Evolutionary conservation across 495 filamentous ascomycete species (phyloP), one percentile per base, ranked within the genome.

Genomic region (Penicillium manginii): DNA sequence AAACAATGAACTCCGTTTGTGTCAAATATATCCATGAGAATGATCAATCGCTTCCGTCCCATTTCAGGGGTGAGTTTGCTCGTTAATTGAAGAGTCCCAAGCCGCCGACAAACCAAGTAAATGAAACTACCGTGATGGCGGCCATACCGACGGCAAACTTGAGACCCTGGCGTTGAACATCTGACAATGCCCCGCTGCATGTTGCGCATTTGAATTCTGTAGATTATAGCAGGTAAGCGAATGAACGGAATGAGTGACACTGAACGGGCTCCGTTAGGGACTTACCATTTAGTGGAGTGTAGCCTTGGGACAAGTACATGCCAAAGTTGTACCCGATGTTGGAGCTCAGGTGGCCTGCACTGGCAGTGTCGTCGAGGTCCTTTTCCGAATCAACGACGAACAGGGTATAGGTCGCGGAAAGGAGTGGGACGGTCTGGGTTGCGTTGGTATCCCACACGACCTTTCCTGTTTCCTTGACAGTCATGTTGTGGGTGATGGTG

Each of bases 71-170:
- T 14, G 1, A 2, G 19, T 8, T 17, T 17, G 40, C 23, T 23
- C 35, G 10, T 66, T 40, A 70, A 22, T 63, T 82, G 61, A 88
- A 80, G 49, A 87, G 73, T 26, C 83, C 89, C 52, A 87, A 79
- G 11, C 83, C 89, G 42, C 83, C 82, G 43, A 91, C 87, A 63
- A 97, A 97, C 89, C 91, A 97, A 50, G 90, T 90, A 69, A 97
- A 96, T 46, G 91, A 91, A 26, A 89, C 60, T 12, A 96, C 76
- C 8, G 92, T 96, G 46, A 94, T 76, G 18, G 82, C 59, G 42
- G 82, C 84, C 90, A 96, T 96, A 50, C 84, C 83, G 46, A 93
- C 54, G 52, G 89, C 81, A 58, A 91, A 89, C 46, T 87, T 85
- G 8, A 98, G 62, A 3, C 87, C 88, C 56, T 86, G 81, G 40